Evolutionary conservation across 2,329 filamentous ascomycete species (phyloP), one percentile per base, ranked within the genome.

Genomic region (Ilyonectria robusta): DNA sequence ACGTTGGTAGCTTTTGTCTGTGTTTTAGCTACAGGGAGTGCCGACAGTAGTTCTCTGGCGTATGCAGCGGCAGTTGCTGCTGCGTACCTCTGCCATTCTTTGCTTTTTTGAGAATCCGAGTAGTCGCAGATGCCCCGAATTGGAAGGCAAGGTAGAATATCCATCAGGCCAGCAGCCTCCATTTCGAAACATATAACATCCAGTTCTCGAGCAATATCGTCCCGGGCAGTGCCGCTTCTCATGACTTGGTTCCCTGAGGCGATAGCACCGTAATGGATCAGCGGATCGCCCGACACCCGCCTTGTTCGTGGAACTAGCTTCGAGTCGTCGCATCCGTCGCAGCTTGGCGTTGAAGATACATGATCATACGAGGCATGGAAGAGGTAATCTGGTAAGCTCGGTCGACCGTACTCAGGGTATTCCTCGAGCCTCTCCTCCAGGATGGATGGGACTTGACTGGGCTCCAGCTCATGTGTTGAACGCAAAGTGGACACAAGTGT

Each of bases 401-500:
- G 46, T 21, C 46, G 23, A 17, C 46, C 13, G 46, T 48, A 48
- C 23, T 48, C 13, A 6, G 46, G 15, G 4, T 23, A 13, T n/a
- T 13, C 23, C 6, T 48, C 7, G 6, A 48, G 10, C 10, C 10
- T 33, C 31, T 33, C 31, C 15, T 3, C 5, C 23, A 48, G 15
- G 23, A 48, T 48, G 23, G 23, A 29, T 17, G 23, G 46, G 23
- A 48, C 7, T 15, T 4, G 46, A 6, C 23, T 48, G 5, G 31
- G 31, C 31, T 60, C 6, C 15, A 26, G 17, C 3, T 13, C 33
- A 0, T 75, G 72, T 1, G 51, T 69, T 0, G 70, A 19, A 6
- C 65, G 66, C 0, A 76, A 1, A 0, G 29, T 60, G 1, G 26
- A 81, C 0, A 75, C 53, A 0, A 3, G 54, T 0, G 71, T 70